Conservation (phyloP, 2,329 filamentous ascomycete species). For the Albifimbria verrucaria region DNA sequence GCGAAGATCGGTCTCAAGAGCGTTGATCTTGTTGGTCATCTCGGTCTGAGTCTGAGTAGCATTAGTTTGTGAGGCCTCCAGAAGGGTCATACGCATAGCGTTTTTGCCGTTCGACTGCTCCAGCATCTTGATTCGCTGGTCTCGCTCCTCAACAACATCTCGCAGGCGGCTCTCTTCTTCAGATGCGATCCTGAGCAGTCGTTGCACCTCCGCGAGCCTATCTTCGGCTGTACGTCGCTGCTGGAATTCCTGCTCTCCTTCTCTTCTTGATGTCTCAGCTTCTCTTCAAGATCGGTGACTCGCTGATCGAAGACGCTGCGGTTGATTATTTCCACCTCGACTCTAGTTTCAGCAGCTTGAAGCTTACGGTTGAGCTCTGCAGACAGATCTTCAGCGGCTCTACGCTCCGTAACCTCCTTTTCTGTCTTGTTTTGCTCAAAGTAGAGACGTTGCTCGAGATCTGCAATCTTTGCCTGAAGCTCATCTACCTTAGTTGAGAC, state of each 20-base stretch:
- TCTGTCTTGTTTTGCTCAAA: slow-evolving; percentile 46
- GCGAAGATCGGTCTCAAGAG: slow-evolving; percentile 52
- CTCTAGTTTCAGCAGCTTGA: slow-evolving; percentile 54
- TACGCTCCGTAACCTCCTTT: slow-evolving; percentile 45
- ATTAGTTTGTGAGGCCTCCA: slow-evolving; percentile 65
- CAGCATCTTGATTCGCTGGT: slow-evolving; percentile 60
- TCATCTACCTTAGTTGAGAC: slow-evolving; percentile 53
- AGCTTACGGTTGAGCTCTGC: slow-evolving; percentile 53
- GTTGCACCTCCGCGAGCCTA: slow-evolving; percentile 68
- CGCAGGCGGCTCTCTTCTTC: slow-evolving; percentile 69
- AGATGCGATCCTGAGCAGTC: slow-evolving; percentile 64
- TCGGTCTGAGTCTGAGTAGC: slow-evolving; percentile 52
- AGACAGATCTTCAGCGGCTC: slow-evolving; percentile 50
- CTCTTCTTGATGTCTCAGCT: slow-evolving; percentile 60
- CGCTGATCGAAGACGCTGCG: slow-evolving; percentile 57
- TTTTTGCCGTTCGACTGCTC: slow-evolving; percentile 55
- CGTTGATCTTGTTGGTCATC: slow-evolving; percentile 51
- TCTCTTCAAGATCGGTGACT: slow-evolving; percentile 66
- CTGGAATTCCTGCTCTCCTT: slow-evolving; percentile 61
- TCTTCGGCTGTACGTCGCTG: slow-evolving; percentile 68
- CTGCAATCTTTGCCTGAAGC: slow-evolving; percentile 56
- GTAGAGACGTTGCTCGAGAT: slow-evolving; percentile 56
- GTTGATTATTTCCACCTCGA: slow-evolving; percentile 61
- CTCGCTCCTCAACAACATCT: slow-evolving; percentile 64
- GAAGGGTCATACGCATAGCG: slow-evolving; percentile 59